Evolutionary conservation across 331 rosid genomes (phyloP), one percentile per base, ranked within the genome.

Genomic region (Saraca asoca): DNA sequence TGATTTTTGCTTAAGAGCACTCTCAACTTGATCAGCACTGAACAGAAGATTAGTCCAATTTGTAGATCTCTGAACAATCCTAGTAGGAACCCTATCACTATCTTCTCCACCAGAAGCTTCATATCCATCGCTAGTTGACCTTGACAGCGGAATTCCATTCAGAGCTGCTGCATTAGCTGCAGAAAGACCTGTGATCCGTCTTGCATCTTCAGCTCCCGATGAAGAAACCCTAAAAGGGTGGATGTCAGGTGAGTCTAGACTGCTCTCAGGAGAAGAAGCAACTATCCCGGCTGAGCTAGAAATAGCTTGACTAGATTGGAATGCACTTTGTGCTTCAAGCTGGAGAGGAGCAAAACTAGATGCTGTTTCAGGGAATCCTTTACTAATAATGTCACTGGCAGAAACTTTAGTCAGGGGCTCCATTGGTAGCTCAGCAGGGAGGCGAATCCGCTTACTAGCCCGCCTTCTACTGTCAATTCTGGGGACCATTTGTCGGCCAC

Each of bases 91-190:
- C 51, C 87, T 80, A 75, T 94, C 99, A 29, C 99, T 94, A n/a
- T 94, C 99, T 73, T 94, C 99, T 35, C 99, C 97, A 5, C 99
- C 99, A 0, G 99, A 94, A 1, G 99, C 97, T 15, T 94, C 99
- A 50, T 94, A 94, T 2, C 99, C 99, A 75, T 94, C 99, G 71
- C 99, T 94, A 8, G 97, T 86, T 18, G 99, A 94, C 81, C 95
- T 87, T n/a, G 97, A 88, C 54, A 86, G 66, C 1, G 92, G 96
- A 50, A 87, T 70, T 72, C 73, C 94, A 55, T 70, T 82, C 48
- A 72, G 86, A 43, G 73, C 77, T 24, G 80, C 75, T 29, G 72
- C 63, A 41, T 79, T 77, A 11, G 77, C 51, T 0, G 70, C 75
- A n/a, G 93, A 84, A 41, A 85, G 76, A 68, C 88, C 86, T 0